Percentiles rank a stretch among this genome's conserved stretches.
phyloP scores from a whole-genome alignment of 2,329 filamentous ascomycete genomes.

The Xylariales sp. region DNA sequence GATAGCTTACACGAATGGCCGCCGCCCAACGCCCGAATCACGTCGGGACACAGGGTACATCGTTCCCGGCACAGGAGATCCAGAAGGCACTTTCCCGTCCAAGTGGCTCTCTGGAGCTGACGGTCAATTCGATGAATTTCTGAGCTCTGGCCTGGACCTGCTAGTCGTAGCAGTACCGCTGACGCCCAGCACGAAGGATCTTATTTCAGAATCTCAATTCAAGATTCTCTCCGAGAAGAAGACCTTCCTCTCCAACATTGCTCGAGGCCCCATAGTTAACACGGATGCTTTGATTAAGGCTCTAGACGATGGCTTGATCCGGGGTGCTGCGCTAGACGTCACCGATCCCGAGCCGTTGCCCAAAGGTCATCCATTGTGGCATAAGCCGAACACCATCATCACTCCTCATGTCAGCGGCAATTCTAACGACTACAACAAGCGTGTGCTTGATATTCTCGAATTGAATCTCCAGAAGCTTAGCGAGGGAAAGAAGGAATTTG shows the following conservation, averaged over 20 bases:
- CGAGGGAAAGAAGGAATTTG: slow-evolving; percentile 22
- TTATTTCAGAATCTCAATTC: slow-evolving; percentile 39
- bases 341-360: slow-evolving; percentile 67
- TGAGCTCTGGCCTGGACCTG: slow-evolving; percentile 37
- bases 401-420: slow-evolving; percentile 28
- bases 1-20: slow-evolving; percentile 62
- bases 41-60: slow-evolving; percentile 57
- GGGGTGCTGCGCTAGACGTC: slow-evolving; percentile 64
- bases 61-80: slow-evolving; percentile 54
- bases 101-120: slow-evolving; percentile 36
- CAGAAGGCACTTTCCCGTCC: slow-evolving; percentile 33
- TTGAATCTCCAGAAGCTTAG: slow-evolving; percentile 23
- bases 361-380: slow-evolving; percentile 57
- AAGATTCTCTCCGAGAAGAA: slow-evolving; percentile 29
- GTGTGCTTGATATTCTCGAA: slow-evolving; percentile 22
- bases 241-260: slow-evolving; percentile 60
- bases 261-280: slow-evolving; percentile 41
- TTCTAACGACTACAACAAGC: slow-evolving; percentile 20
- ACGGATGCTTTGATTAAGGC: slow-evolving; percentile 49
- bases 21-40: slow-evolving; percentile 54
- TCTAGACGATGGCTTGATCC: slow-evolving; percentile 33
- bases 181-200: slow-evolving; percentile 30
- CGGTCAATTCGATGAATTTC: slow-evolving; percentile 31
- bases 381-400: slow-evolving; percentile 55
- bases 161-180: slow-evolving; percentile 37